These are phyloP conservation scores for Lactarius indigo DNA, from an alignment of 768 basidiomycete genomes.

Conservation along the genomic window DNA sequence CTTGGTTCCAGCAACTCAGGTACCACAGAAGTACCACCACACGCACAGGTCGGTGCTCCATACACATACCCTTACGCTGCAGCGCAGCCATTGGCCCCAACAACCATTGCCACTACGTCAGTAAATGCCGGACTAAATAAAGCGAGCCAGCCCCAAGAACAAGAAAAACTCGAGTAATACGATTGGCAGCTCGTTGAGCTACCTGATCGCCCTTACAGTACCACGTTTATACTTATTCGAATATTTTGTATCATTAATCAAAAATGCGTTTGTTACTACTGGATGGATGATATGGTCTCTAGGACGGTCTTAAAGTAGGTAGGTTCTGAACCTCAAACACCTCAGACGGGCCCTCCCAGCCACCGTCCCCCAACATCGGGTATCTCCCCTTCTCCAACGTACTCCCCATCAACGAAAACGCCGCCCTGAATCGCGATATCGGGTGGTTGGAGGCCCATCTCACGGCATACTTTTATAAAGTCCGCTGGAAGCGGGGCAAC, in stretches of 20 bases:
- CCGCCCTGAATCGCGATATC: slow-evolving; percentile 16
- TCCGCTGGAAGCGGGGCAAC: slow-evolving; percentile 23
- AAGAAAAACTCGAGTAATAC: slow-evolving; percentile 9
- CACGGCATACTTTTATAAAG: slow-evolving; percentile 19
- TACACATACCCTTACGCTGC: slow-evolving; percentile 20
- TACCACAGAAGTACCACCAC: slow-evolving; percentile 17
- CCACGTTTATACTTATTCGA: slow-evolving; percentile 17
- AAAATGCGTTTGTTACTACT: neutral
- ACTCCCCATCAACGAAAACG: slow-evolving; percentile 15
- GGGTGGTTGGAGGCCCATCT: slow-evolving; percentile 9
- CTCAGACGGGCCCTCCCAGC: slow-evolving; percentile 9
- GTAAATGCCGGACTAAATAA: slow-evolving; percentile 7
- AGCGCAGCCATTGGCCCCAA: slow-evolving; percentile 2
- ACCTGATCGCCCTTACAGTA: slow-evolving; percentile 10
- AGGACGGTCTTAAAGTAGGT: neutral
- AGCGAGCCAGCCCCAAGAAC: slow-evolving; percentile 2
- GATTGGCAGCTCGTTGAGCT: neutral
- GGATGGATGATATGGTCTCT: neutral
- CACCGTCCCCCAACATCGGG: slow-evolving; percentile 18
- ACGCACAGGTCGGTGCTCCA: slow-evolving; percentile 25
- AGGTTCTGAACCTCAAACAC: neutral
- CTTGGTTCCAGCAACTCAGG: slow-evolving; percentile 32
- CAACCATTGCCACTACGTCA: neutral
- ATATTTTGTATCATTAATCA: slow-evolving; percentile 20
- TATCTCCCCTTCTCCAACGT: neutral